phyloP scores from a whole-genome alignment of 1,139 yeast genomes.

The Nakaseomyces sp. region DNA sequence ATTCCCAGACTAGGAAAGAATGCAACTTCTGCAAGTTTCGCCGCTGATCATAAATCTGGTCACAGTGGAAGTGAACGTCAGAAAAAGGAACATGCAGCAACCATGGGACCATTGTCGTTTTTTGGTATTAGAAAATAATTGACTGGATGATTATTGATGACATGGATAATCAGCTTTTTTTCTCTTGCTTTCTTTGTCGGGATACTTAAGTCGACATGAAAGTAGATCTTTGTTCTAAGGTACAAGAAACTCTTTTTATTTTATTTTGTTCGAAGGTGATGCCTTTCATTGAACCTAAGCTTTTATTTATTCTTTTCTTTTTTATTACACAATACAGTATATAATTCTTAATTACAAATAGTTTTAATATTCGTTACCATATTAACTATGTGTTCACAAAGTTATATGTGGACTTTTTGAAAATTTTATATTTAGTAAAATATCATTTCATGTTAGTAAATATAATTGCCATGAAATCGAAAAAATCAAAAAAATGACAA shows the following conservation, averaged over 20 bases:
- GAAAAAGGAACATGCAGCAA: constrained; percentile 10
- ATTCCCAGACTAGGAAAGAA: neutral
- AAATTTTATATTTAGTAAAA: too few species aligned
- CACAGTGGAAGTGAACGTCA: constrained; percentile 8
- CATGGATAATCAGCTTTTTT: too few species aligned
- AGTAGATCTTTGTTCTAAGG: too few species aligned
- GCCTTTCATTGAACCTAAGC: too few species aligned
- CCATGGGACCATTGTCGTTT: constrained; percentile 15
- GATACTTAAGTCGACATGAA: too few species aligned
- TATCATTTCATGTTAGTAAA: too few species aligned
- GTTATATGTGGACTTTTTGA: too few species aligned
- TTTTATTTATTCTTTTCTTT: neutral
- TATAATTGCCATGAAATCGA: neutral
- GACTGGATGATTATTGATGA: too few species aligned
- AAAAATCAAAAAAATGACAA: neutral
- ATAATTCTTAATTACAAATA: too few species aligned
- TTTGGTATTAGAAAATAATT: constrained; percentile 12
- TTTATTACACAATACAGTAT: neutral
- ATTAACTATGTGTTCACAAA: too few species aligned
- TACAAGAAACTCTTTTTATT: neutral
- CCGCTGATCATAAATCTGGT: neutral
- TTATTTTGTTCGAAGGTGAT: too few species aligned
- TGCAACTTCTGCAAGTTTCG: neutral
- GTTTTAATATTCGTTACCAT: neutral
- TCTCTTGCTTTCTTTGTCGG: too few species aligned